Evolutionary conservation across 192 early-diverging fungal genomes (phyloP).

Genomic region (Podila minutissima): DNA sequence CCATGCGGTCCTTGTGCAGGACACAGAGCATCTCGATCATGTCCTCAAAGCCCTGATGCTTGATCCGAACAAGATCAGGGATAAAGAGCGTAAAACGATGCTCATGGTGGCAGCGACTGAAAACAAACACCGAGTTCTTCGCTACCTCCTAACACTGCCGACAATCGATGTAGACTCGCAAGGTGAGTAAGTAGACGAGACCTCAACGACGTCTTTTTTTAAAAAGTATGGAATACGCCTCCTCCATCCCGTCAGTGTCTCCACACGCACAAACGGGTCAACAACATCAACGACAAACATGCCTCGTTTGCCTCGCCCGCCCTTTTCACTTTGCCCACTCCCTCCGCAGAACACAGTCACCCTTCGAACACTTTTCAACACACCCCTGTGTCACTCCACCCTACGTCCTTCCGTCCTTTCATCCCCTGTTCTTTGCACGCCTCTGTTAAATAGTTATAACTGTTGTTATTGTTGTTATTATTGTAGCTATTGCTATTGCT

Average conservation of each 20-base stretch:
- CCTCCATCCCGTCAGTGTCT: not conserved
- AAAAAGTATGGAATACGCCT: not conserved
- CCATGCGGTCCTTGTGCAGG: slow-evolving; percentile 50
- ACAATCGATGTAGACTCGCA: slow-evolving; percentile 34
- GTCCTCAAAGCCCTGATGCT: slow-evolving; percentile 40
- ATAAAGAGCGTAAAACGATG: slow-evolving; percentile 53
- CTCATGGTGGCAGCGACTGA: slow-evolving; percentile 55
- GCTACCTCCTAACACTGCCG: slow-evolving; percentile 28
- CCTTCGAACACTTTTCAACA: too few relatives aligned
- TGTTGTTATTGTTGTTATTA: too few relatives aligned
- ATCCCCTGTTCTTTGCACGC: too few relatives aligned
- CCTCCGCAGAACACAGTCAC: too few relatives aligned
- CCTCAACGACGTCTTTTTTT: not conserved
- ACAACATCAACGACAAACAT: too few relatives aligned
- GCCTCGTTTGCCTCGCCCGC: too few relatives aligned
- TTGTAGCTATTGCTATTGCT: too few relatives aligned
- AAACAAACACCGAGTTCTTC: slow-evolving; percentile 45
- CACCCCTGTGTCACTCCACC: too few relatives aligned
- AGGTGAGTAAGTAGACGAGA: slow-evolving; percentile 17
- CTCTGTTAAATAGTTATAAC: too few relatives aligned
- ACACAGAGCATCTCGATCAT: slow-evolving; percentile 47
- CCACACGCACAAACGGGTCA: too few relatives aligned
- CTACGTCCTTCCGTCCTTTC: too few relatives aligned
- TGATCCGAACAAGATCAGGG: slow-evolving; percentile 41
- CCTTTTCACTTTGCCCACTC: too few relatives aligned